Evolutionary conservation across 805 yeast genomes (phyloP), one percentile per base, ranked within the genome.

Genomic region (Saccharomycopsis selenospora): DNA sequence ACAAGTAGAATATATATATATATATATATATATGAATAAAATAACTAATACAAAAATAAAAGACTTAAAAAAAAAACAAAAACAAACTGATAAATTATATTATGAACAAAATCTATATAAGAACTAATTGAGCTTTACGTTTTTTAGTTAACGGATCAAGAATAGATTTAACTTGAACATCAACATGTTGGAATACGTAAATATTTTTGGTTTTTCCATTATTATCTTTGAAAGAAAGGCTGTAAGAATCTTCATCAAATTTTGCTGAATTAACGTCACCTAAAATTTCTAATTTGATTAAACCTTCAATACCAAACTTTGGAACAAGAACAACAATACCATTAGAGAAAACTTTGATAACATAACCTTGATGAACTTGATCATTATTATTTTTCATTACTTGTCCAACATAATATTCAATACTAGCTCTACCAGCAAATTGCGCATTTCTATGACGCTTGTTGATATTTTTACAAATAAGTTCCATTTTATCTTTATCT

Each of bases 341-440:
- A 63, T 93, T 93, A 53, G 87, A 82, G 64, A 93, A 90, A 25
- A 93, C 93, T 63, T 87, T 85, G 60, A 91, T 89, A 25, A 90
- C 82, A 59, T 87, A 90, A 7, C 98, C 99, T 55, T 87, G 89
- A 17, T 52, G 51, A 24, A 17, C 20, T 62, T 87, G 95, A 13
- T 72, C 71, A 30, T 84, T 71, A 57, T 81, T 82, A 61, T 81
- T 82, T 63, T 87, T 85, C 85, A 93, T 85, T 38, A 91, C 96
- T 69, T 93, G 98, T 6, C 99, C 99, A 44, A 93, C 99, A 61
- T 87, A 93, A 67, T 93, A 93, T 64, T 93, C 99, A 53, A 93
- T 87, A 62, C 95, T 85, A 18, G 99, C 97, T 62, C 99, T 77
- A 33, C 99, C 99, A 1, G 99, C 99, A 71, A 91, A 86, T 67